Conservation (phyloP, 306 rosid genomes). For the Ormosia semicastrata region DNA sequence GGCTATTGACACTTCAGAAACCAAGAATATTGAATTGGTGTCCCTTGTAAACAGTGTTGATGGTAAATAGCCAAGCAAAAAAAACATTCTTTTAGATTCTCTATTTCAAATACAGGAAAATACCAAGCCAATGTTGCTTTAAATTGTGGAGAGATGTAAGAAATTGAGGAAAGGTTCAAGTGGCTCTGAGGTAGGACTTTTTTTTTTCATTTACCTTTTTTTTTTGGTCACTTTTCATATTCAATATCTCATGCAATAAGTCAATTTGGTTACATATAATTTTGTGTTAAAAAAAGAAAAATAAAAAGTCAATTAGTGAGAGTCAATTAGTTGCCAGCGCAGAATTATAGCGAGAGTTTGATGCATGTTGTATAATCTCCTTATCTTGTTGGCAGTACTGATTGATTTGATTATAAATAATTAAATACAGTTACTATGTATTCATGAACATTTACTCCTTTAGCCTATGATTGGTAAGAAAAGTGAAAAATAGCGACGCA, state of each 20-base stretch:
- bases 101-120: neutral
- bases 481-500: no score
- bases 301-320: neutral
- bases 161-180: neutral
- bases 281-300: neutral
- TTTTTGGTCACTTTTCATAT: neutral
- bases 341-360: no score
- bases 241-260: neutral
- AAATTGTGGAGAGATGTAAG: no score
- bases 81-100: constrained; percentile 19
- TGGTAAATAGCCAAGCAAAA: constrained; percentile 34
- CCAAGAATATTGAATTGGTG: constrained; percentile 65
- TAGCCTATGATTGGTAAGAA: no score
- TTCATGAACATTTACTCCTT: no score
- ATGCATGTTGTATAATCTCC: no score
- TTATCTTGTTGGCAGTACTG: no score
- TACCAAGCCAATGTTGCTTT: neutral
- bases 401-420: no score
- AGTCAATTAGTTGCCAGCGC: no score
- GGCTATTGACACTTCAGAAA: constrained; percentile 42
- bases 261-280: neutral
- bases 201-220: neutral
- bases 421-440: no score
- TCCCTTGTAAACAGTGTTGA: constrained; percentile 68
- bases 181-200: neutral